phyloP scores from a whole-genome alignment of 2,329 filamentous ascomycete species.

The Scleromitrula shiraiana region DNA sequence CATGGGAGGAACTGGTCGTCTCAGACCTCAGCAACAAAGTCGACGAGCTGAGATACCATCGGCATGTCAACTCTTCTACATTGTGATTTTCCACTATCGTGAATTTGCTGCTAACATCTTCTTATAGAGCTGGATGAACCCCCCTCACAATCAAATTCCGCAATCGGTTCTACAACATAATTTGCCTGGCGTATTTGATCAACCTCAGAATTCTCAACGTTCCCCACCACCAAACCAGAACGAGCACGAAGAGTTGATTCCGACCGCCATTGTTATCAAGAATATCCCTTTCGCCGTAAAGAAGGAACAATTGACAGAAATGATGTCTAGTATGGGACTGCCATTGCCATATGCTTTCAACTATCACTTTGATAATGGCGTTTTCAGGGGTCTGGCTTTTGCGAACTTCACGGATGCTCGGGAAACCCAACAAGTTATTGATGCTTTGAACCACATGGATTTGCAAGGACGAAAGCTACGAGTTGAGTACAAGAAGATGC shows the following conservation, averaged over 20 bases:
- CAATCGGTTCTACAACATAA: conserved; percentile 8
- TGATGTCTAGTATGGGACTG: conserved; percentile 92
- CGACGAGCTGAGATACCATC: conserved; percentile 56
- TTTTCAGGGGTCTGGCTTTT: conserved; percentile 92
- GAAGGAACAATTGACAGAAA: conserved; percentile 84
- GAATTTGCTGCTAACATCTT: not conserved
- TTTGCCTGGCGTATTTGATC: conserved; percentile 20
- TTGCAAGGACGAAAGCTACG: conserved; percentile 88
- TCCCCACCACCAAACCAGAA: conserved; percentile 15
- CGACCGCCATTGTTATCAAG: conserved; percentile 98
- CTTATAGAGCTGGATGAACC: conserved; percentile 30
- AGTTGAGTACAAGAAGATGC: conserved; percentile 99
- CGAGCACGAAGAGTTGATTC: conserved; percentile 73
- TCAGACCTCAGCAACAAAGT: conserved; percentile 40
- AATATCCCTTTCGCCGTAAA: conserved; percentile 98
- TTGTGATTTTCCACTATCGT: no score
- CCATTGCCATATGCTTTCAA: conserved; percentile 98
- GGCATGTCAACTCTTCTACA: conserved; percentile 47
- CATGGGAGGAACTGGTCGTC: conserved; percentile 53
- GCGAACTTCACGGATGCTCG: conserved; percentile 96
- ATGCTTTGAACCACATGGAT: conserved; percentile 91
- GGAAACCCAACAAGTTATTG: conserved; percentile 87
- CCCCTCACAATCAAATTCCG: conserved; percentile 29
- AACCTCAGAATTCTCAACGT: conserved; percentile 16
- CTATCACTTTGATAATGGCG: conserved; percentile 97